Evolutionary conservation across 371 early-diverging fungal species (phyloP).

Genomic region (Ordospora colligata): DNA sequence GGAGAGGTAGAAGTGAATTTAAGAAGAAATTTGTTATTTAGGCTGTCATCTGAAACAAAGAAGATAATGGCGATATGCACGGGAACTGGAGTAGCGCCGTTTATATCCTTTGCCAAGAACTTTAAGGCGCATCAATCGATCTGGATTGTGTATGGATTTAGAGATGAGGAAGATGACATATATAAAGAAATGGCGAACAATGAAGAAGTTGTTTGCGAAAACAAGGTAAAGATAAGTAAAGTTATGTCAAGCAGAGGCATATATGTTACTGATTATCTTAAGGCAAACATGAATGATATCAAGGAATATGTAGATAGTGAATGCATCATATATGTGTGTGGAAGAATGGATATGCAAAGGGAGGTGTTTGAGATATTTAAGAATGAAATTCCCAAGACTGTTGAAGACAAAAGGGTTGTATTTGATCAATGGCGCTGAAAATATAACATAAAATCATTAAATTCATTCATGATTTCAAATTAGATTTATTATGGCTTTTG

Average conservation of each 20-base stretch:
- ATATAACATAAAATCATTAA: neutral
- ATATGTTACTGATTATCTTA: constrained; percentile 40
- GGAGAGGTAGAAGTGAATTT: neutral
- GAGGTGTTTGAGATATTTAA: constrained; percentile 28
- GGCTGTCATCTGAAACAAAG: neutral
- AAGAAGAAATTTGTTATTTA: constrained; percentile 10
- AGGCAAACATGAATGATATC: constrained; percentile 1
- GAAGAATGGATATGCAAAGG: constrained; percentile 41
- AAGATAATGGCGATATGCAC: constrained; percentile 49
- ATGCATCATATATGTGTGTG: constrained; percentile 39
- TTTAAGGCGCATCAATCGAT: constrained; percentile 9
- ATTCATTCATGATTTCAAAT: neutral
- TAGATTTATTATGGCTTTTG: neutral
- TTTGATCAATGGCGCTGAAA: constrained; percentile 49
- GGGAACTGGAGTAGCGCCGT: constrained; percentile 60
- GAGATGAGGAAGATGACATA: constrained; percentile 54
- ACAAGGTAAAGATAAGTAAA: constrained; percentile 10
- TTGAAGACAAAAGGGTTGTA: constrained; percentile 30
- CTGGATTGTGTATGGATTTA: constrained; percentile 58
- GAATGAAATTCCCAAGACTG: neutral
- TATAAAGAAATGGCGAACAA: neutral
- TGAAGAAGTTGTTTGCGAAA: neutral
- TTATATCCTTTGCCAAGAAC: constrained; percentile 56
- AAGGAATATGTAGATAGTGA: constrained; percentile 13
- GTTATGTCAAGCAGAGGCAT: constrained; percentile 9